phyloP scores from a whole-genome alignment of 164 flowering plant species.

The Chloranthus sessilifolius region DNA sequence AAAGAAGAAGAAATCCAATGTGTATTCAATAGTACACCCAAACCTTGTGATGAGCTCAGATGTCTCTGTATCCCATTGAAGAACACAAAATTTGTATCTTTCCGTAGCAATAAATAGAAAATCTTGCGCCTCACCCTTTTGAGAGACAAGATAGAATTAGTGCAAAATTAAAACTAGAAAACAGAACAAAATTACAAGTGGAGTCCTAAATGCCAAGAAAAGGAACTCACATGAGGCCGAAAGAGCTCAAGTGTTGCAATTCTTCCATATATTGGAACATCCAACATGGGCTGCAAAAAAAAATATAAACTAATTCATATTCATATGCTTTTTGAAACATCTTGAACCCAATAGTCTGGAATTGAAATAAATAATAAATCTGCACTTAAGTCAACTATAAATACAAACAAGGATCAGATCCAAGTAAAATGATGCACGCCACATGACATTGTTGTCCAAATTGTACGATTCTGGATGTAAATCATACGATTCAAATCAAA shows the following conservation, averaged over 20 bases:
- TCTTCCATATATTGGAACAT: slow-evolving; percentile 97
- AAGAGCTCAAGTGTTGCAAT: slow-evolving; percentile 97
- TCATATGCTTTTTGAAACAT: too few relatives aligned
- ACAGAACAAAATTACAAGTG: background rate
- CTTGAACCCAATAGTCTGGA: too few relatives aligned
- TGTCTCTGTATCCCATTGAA: slow-evolving; percentile 92
- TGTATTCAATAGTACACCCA: background rate
- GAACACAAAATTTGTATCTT: slow-evolving; percentile 94
- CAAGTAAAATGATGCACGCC: too few relatives aligned
- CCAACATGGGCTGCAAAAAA: slow-evolving; percentile 79
- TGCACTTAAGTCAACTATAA: background rate
- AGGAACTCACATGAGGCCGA: slow-evolving; percentile 87
- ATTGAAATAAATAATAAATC: too few relatives aligned
- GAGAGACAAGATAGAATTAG: slow-evolving; percentile 2
- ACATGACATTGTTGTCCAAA: too few relatives aligned
- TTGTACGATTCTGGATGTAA: too few relatives aligned
- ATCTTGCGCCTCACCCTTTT: slow-evolving; percentile 96
- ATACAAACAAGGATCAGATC: too few relatives aligned
- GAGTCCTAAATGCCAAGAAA: background rate
- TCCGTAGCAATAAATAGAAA: slow-evolving; percentile 93
- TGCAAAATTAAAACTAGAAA: background rate
- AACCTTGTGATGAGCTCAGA: slow-evolving; percentile 89
- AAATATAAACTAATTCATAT: too few relatives aligned
- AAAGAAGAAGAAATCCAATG: too few relatives aligned
- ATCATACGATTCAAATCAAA: too few relatives aligned